Evolutionary conservation across 192 early-diverging fungal genomes (phyloP).

Genomic region (Backusella tuberculispora): DNA sequence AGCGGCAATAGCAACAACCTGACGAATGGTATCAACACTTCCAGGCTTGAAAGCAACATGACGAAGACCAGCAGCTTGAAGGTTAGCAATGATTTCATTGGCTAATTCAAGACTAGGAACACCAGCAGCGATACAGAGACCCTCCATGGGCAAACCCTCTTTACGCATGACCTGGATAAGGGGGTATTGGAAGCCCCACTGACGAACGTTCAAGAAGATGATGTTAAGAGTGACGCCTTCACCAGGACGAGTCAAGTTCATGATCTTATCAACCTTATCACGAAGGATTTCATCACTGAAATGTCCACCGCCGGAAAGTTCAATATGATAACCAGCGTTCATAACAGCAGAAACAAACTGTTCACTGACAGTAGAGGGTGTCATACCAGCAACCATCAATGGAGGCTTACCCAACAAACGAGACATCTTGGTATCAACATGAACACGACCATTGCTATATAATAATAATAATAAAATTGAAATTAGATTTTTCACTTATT

Average conservation of each 20-base stretch:
- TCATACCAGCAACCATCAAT: slow-evolving; percentile 96
- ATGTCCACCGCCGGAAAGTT: slow-evolving; percentile 91
- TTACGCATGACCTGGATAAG: slow-evolving; percentile 75
- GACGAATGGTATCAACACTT: slow-evolving; percentile 76
- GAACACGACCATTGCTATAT: slow-evolving; percentile 64
- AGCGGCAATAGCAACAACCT: slow-evolving; percentile 78
- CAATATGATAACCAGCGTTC: slow-evolving; percentile 90
- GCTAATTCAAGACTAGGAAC: slow-evolving; percentile 89
- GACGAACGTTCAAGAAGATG: slow-evolving; percentile 86
- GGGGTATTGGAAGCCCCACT: slow-evolving; percentile 94
- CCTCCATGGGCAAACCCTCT: slow-evolving; percentile 87
- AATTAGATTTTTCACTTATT: neutral
- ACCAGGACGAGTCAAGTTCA: slow-evolving; percentile 71
- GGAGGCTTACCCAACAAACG: slow-evolving; percentile 87
- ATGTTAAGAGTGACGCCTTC: slow-evolving; percentile 92
- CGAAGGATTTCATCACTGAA: slow-evolving; percentile 74
- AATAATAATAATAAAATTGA: slow-evolving; percentile 10
- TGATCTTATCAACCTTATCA: slow-evolving; percentile 73
- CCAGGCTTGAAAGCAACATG: slow-evolving; percentile 90
- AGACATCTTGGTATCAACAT: slow-evolving; percentile 87
- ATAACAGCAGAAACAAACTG: slow-evolving; percentile 82
- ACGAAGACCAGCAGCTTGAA: slow-evolving; percentile 75
- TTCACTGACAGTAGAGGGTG: slow-evolving; percentile 81
- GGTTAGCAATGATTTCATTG: slow-evolving; percentile 72
- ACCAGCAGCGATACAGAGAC: slow-evolving; percentile 91